These are phyloP conservation scores for Phytophthora constricta DNA, from an alignment of 352 stramenopile genomes.

Conservation along the genomic window DNA sequence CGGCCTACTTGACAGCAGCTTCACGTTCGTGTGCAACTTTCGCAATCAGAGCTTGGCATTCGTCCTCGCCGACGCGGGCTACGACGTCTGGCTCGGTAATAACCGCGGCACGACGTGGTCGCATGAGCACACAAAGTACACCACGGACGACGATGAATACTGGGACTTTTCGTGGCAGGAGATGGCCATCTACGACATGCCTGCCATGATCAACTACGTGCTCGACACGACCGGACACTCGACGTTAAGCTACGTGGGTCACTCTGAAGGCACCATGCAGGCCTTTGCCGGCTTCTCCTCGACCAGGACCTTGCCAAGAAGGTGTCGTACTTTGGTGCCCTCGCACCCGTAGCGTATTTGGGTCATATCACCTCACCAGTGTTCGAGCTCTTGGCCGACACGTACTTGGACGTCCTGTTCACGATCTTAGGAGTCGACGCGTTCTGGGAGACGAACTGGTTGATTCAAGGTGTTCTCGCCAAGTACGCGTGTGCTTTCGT, in stretches of 20 bases:
- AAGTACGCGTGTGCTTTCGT: conserved; percentile 48
- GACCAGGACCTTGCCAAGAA: conserved; percentile 56
- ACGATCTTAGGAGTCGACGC: conserved; percentile 39
- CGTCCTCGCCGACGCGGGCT: conserved; percentile 55
- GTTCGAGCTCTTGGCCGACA: conserved; percentile 43
- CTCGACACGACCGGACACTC: conserved; percentile 36
- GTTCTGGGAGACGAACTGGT: conserved; percentile 40
- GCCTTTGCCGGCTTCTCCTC: conserved; percentile 57
- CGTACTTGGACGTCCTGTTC: conserved; percentile 52
- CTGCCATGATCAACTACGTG: conserved; percentile 59
- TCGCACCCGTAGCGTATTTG: conserved; percentile 49
- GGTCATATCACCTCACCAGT: conserved; percentile 34
- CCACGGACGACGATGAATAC: conserved; percentile 42
- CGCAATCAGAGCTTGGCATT: conserved; percentile 57
- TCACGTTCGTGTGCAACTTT: conserved; percentile 58
- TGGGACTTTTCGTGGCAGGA: conserved; percentile 62
- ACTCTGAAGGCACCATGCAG: conserved; percentile 61
- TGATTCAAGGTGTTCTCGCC: conserved; percentile 32
- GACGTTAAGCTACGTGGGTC: conserved; percentile 59
- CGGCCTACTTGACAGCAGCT: conserved; percentile 58
- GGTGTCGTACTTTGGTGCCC: conserved; percentile 55
- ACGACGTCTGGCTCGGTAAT: conserved; percentile 69
- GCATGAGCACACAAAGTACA: conserved; percentile 43
- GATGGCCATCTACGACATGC: conserved; percentile 57
- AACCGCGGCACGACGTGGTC: conserved; percentile 68